Percentiles rank a stretch among this genome's conserved stretches.
Conservation (phyloP, 371 early-diverging fungal species). For the Chytridium lagenaria region DNA sequence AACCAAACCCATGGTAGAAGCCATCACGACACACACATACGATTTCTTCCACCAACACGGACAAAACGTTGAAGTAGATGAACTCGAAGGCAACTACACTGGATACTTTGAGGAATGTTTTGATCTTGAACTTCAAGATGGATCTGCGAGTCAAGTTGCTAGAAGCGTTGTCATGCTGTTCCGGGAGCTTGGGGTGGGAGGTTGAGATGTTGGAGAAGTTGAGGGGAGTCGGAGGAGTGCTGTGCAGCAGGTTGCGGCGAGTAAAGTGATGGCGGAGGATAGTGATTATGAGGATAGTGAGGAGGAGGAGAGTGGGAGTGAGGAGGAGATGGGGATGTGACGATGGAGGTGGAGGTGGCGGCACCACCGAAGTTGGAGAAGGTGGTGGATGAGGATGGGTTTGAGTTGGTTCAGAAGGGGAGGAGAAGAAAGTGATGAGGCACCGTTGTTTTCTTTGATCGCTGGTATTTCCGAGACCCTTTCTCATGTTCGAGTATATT, state of each 20-base stretch:
- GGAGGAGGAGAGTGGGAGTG: constrained; percentile 27
- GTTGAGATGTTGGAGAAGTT: neutral
- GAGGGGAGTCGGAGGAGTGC: neutral
- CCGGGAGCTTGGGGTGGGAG: constrained; percentile 32
- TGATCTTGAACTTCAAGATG: constrained; percentile 50
- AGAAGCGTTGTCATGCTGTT: constrained; percentile 35
- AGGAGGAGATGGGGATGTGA: constrained; percentile 37
- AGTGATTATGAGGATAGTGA: constrained; percentile 25
- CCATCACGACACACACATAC: constrained; percentile 40
- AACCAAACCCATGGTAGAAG: constrained; percentile 28
- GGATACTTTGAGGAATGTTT: constrained; percentile 53
- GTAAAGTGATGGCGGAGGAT: constrained; percentile 6
- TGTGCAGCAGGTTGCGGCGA: constrained; percentile 21
- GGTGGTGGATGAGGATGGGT: constrained; percentile 54
- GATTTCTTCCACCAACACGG: constrained; percentile 45
- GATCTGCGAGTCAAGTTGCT: constrained; percentile 46
- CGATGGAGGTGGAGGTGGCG: constrained; percentile 20
- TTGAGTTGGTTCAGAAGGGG: constrained; percentile 44
- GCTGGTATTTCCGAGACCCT: no score
- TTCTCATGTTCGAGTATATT: no score
- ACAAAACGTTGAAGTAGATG: constrained; percentile 41
- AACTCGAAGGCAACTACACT: constrained; percentile 49
- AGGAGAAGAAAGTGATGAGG: constrained; percentile 14
- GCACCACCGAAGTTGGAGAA: constrained; percentile 29
- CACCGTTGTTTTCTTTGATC: no score